These are phyloP conservation scores for Fusarium begoniae DNA, from an alignment of 2,329 filamentous ascomycete genomes.

Conservation along the genomic window DNA sequence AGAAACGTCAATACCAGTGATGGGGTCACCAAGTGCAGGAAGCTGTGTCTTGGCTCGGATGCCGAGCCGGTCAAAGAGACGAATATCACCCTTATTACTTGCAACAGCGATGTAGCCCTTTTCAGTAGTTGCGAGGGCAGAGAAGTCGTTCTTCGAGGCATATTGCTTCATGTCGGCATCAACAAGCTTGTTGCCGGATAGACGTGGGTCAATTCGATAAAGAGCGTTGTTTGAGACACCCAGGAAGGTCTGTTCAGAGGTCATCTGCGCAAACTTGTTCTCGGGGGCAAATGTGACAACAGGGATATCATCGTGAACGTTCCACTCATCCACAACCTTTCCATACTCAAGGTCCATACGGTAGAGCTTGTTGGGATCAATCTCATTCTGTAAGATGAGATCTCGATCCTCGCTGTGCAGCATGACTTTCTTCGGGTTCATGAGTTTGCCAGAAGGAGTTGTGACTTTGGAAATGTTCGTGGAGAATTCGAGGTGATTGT, in stretches of 20 bases:
- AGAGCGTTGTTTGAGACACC: constrained; percentile 93
- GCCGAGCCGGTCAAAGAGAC: constrained; percentile 93
- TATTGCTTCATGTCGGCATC: constrained; percentile 96
- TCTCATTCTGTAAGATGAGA: constrained; percentile 84
- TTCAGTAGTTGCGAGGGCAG: constrained; percentile 90
- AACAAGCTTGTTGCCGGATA: constrained; percentile 91
- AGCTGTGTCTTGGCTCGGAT: constrained; percentile 98
- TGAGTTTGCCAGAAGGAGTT: constrained; percentile 85
- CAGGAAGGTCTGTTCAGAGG: constrained; percentile 91
- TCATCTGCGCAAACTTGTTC: constrained; percentile 99
- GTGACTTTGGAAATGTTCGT: constrained; percentile 97
- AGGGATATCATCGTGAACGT: constrained; percentile 94
- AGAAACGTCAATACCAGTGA: constrained; percentile 93
- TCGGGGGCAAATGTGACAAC: constrained; percentile 93
- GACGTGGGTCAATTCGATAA: constrained; percentile 91
- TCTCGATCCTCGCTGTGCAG: constrained; percentile 89
- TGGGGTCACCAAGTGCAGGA: constrained; percentile 92
- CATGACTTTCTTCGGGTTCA: constrained; percentile 97
- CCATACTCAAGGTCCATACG: constrained; percentile 98
- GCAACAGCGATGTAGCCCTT: constrained; percentile 97
- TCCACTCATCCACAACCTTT: constrained; percentile 99
- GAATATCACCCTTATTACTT: constrained; percentile 97
- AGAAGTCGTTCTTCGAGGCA: constrained; percentile 96
- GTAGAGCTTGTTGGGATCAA: constrained; percentile 90
- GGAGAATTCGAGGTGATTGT: constrained; percentile 93